These are phyloP conservation scores for Chaetomiaceae sp. DNA, from an alignment of 2,329 filamentous ascomycete species.

Conservation along the genomic window DNA sequence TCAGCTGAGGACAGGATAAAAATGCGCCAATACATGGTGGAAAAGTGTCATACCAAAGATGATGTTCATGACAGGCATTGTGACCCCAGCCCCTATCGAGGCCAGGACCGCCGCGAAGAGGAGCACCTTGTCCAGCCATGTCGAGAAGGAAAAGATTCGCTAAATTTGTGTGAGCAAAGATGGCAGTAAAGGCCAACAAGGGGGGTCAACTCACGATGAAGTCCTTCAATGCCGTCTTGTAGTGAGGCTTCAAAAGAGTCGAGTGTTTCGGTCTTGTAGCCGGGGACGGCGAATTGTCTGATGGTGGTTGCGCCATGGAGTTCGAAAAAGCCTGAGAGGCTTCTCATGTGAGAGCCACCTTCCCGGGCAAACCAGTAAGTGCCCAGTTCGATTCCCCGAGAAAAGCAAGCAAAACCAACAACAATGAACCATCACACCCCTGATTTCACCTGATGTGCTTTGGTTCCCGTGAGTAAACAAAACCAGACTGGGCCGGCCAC, in stretches of 20 bases:
- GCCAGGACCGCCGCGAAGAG: slow-evolving; percentile 44
- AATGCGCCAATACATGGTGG: too few relatives aligned
- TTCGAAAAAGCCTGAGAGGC: too few relatives aligned
- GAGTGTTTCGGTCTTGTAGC: slow-evolving; percentile 14
- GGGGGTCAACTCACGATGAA: slow-evolving; percentile 24
- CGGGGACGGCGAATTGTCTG: too few relatives aligned
- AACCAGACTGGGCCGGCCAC: too few relatives aligned
- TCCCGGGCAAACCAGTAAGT: too few relatives aligned
- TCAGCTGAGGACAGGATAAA: slow-evolving; percentile 4
- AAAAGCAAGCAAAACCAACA: too few relatives aligned
- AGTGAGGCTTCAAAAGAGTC: slow-evolving; percentile 21
- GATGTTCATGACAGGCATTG: slow-evolving; percentile 57
- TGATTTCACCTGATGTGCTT: too few relatives aligned
- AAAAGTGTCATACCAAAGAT: slow-evolving; percentile 55
- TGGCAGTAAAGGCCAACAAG: neutral
- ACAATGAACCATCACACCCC: too few relatives aligned
- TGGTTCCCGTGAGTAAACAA: too few relatives aligned
- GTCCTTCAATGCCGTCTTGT: slow-evolving; percentile 25
- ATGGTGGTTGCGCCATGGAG: too few relatives aligned
- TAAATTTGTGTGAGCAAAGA: slow-evolving; percentile 6
- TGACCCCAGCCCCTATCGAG: slow-evolving; percentile 50
- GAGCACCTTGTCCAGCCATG: slow-evolving; percentile 46
- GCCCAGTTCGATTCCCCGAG: too few relatives aligned
- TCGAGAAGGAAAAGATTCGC: slow-evolving; percentile 51
- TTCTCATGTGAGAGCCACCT: too few relatives aligned